A percentile compares a stretch with the other conserved stretches of the same genome.
These are phyloP conservation scores for Abrus precatorius DNA, from an alignment of 306 rosid species.

Conservation along the genomic window DNA sequence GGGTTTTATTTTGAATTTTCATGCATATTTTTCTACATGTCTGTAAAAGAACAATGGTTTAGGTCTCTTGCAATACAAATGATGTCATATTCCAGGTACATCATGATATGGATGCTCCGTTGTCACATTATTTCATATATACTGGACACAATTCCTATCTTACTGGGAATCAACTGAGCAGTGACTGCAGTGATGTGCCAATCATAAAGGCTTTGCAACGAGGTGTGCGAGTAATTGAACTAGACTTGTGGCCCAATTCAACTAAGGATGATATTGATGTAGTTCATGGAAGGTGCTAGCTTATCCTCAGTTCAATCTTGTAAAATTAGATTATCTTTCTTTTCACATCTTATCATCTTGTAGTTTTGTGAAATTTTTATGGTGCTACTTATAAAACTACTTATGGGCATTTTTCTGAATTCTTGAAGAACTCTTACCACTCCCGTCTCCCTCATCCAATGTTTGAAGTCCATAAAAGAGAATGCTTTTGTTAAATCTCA, in stretches of 20 bases:
- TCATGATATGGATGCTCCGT: constrained; percentile 84
- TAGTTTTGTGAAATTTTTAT: constrained; percentile 20
- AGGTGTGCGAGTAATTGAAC: constrained; percentile 80
- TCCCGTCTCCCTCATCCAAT: constrained; percentile 74
- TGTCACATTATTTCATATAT: constrained; percentile 84
- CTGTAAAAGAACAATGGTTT: neutral
- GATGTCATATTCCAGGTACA: constrained; percentile 66
- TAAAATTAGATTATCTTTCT: constrained; percentile 14
- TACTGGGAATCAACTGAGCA: constrained; percentile 89
- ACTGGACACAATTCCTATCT: constrained; percentile 94
- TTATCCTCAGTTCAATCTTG: constrained; percentile 33
- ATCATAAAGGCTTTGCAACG: constrained; percentile 69
- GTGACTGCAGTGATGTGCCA: constrained; percentile 83
- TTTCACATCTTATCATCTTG: constrained; percentile 13
- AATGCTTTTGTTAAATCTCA: constrained; percentile 77
- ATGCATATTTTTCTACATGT: constrained; percentile 6
- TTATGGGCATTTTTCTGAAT: constrained; percentile 33
- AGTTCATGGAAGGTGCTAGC: constrained; percentile 77
- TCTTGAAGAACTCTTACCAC: constrained; percentile 74
- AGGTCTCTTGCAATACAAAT: constrained; percentile 9
- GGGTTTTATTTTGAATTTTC: neutral
- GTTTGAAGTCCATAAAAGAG: constrained; percentile 81
- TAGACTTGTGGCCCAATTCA: constrained; percentile 87
- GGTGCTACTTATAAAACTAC: neutral
- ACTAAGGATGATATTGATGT: constrained; percentile 68